phyloP scores from a whole-genome alignment of 148 eudicot genomes.

The Chenopodium suecicum region DNA sequence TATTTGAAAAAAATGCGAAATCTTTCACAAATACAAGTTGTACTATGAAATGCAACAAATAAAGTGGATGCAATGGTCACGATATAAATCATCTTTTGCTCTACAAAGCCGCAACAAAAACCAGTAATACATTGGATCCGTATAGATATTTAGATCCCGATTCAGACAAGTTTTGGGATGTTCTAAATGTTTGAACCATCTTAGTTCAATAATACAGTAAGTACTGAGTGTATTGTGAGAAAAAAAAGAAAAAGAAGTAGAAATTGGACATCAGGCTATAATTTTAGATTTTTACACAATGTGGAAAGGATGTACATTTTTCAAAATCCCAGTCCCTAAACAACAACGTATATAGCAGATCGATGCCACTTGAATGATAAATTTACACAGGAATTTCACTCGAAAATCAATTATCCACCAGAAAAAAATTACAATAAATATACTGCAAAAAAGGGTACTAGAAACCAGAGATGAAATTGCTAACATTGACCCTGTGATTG shows the following conservation, averaged over 20 bases:
- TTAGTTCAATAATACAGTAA: neutral
- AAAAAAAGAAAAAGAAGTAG: neutral
- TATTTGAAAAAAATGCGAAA: too few relatives aligned
- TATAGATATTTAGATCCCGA: neutral
- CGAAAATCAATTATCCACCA: slow-evolving; percentile 11
- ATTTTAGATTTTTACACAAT: neutral
- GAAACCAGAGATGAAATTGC: neutral
- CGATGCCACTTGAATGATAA: slow-evolving; percentile 7
- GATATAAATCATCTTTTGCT: neutral
- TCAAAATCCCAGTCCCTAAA: neutral
- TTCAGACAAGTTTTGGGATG: neutral
- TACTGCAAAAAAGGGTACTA: slow-evolving; percentile 17
- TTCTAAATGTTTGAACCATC: too few relatives aligned
- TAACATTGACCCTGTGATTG: slow-evolving; percentile 9
- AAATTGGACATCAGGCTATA: neutral
- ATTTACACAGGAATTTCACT: slow-evolving; percentile 7
- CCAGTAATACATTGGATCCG: neutral
- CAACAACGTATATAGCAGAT: neutral
- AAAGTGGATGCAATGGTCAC: neutral
- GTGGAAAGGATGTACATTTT: neutral
- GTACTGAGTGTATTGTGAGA: neutral
- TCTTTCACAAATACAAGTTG: neutral
- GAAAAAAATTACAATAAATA: slow-evolving; percentile 12
- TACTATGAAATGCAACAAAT: neutral
- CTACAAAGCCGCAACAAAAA: neutral